Base-by-base conservation (phyloP, 805 yeast species). In the Candida broadrunensis region DNA sequence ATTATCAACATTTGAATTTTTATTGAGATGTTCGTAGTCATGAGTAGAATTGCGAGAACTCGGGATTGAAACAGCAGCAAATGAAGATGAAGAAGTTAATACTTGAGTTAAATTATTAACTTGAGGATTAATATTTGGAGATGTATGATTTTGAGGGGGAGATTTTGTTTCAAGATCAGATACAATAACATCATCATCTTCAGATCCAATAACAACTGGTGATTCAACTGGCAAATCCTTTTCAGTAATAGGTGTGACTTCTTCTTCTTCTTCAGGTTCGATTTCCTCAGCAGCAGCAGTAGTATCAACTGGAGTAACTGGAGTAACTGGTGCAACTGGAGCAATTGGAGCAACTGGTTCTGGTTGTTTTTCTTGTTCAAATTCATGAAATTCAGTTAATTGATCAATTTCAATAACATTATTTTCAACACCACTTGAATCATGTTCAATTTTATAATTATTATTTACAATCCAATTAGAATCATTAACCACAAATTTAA, bases 401-500 rank as follows among this genome's bases (percentile, higher is more conserved):
- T 63, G 64, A 15, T 47, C 55, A 1, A 57, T 62, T 17, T 49
- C 54, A 18, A 67, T 51, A 35, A 48, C 50, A 47, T 69, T 69
- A 50, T 69, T 69, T 20, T 46, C 57, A 38, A 58, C 65, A 4
- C 73, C 73, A 33, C 51, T 50, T 36, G 58, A 66, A 42, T 69
- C 73, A 16, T 46, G 36, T 37, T 50, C 59, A 19, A 48, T 46
- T 24, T 50, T 45, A 44, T 60, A 63, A 5, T 5, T 11, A 4
- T 51, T 38, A 19, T 49, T 48, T 11, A 58, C 48, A 13, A 41
- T 38, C 75, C 75, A 70, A 20, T 52, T 50, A 16, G 46, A 48
- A 17, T 52, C 69, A 46, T 67, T 56, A 14, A 68, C 48, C 3
- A 69, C 55, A 37, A 70, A 70, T 50, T 70, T 70, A 47, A 70